Conservation (phyloP, 441 rosid genomes). For the Corymbia calophylla region DNA sequence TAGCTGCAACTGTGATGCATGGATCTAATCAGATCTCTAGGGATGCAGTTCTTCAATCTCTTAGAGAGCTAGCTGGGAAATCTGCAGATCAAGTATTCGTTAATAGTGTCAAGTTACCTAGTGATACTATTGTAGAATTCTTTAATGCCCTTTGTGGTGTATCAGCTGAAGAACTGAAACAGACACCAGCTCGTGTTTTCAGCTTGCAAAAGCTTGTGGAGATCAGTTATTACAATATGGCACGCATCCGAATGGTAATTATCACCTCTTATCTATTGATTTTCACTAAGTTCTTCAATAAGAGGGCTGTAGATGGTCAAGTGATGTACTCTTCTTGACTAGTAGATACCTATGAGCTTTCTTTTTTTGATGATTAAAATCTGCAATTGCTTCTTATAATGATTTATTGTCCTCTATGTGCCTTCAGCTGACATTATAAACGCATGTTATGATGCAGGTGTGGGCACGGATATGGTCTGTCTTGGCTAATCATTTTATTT, state of each 20-base stretch:
- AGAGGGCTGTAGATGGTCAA: background rate
- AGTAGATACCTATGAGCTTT: background rate
- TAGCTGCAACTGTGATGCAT: constrained; percentile 94
- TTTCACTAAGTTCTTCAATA: background rate
- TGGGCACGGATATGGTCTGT: constrained; percentile 99
- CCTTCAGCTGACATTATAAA: background rate
- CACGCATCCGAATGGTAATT: constrained; percentile 96
- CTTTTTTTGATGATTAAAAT: background rate
- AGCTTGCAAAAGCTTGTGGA: constrained; percentile 99
- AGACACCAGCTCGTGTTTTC: constrained; percentile 98
- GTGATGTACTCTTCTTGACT: background rate
- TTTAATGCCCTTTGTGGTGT: constrained; percentile 98
- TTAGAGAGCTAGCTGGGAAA: constrained; percentile 91
- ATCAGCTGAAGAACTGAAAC: constrained; percentile 95
- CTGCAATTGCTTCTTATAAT: background rate
- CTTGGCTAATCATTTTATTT: constrained; percentile 94
- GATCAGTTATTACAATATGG: constrained; percentile 99
- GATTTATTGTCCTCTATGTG: background rate
- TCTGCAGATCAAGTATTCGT: constrained; percentile 95
- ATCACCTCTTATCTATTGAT: constrained; percentile 5
- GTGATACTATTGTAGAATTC: constrained; percentile 94
- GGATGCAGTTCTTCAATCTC: constrained; percentile 92
- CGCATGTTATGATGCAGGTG: constrained; percentile 46
- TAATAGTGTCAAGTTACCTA: constrained; percentile 88
- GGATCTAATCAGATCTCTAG: constrained; percentile 99